Evolutionary conservation across 2,329 filamentous ascomycete genomes (phyloP), one percentile per base, ranked within the genome.

Genomic region (Trichoderma endophyticum): DNA sequence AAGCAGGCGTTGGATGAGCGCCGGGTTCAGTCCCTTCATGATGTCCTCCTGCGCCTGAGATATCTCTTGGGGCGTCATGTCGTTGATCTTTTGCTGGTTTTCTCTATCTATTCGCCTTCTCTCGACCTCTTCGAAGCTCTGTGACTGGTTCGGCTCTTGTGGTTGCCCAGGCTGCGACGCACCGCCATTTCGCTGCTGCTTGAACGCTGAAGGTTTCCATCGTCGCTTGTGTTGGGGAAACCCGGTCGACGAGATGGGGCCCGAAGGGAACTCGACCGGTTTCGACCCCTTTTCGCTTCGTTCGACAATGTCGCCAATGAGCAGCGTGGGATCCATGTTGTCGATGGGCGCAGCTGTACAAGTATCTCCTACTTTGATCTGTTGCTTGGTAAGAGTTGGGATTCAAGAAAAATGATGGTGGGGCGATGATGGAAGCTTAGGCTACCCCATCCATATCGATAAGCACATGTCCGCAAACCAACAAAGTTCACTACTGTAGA

Each of bases 211-310:
- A 8, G 88, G 82, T 71, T 88, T 87, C 71, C 85, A 86, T 75
- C 95, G 90, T 80, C 93, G 94, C 81, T 92, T 96, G 80, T 94
- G 95, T 72, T 91, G 89, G n/a, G 96, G 96, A 76, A 98, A 98
- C 1, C 96, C 96, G 14, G 88, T 90, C 5, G 85, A 81, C 3
- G 82, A 80, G 32, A 77, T 73, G 39, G 78, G 73, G 24, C 85
- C 83, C 11, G 84, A 82, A 66, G 88, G 88, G 54, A 88, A 83
- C 61, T 86, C 86, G 15, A 91, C 90, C 5, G 92, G 86, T 74
- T 89, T 90, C 26, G 89, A 85, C 28, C 85, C 81, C 15, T 84
- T 81, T 30, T 88, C 82, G 59, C 89, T 87, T 74, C 93, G 92
- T 83, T 98, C 95, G 77, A 92, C 87, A 74, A 98, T 90, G 76